Base-by-base conservation (phyloP, 164 flowering plant genomes). In the Paratinospora sagittata region DNA sequence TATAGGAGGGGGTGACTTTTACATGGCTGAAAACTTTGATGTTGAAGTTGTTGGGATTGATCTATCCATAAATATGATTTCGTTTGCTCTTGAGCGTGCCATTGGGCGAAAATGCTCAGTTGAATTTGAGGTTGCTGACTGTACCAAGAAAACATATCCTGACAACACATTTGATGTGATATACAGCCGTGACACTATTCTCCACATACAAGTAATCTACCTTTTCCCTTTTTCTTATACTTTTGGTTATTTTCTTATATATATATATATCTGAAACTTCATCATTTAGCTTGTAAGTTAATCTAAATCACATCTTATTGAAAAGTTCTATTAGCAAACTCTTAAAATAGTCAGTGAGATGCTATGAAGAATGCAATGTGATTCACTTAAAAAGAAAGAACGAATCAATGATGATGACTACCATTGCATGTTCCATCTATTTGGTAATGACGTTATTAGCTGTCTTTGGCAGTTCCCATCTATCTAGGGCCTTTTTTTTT, bases 1-100 rank as follows among this genome's bases (percentile, higher is more conserved):
- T 72, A 90, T 96, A 75, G 99, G 99, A 1, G 99, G 99, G 77
- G 98, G 98, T 63, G 98, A 96, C 79, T 91, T 96, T 71, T 93
- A 93, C 83, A 96, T 96, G 99, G 95, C 99, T 30, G 92, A 93
- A 55, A 86, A 83, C 57, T 91, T 82, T 75, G 88, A 88, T 76
- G 98, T 85, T 57, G 88, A 93, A 78, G 98, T 96, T 70, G 77
- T 90, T 26, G 99, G 95, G 71, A 93, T 96, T 79, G 99, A 96
- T 75, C 95, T 96, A 65, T 96, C 98, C 41, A 65, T 96, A 47
- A 96, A 96, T 70, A 96, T 96, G 99, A 80, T 96, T 74, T 96
- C 97, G 16, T 85, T 96, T 78, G 98, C 98, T 69, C 86, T 96
- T 69, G 99, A 96, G 70, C 89, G 89, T 70, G 97, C 99, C 24